A percentile compares a stretch with the other conserved stretches of the same genome.
phyloP scores from a whole-genome alignment of 2,329 filamentous ascomycete genomes.

The Sporothrix variecibatus region DNA sequence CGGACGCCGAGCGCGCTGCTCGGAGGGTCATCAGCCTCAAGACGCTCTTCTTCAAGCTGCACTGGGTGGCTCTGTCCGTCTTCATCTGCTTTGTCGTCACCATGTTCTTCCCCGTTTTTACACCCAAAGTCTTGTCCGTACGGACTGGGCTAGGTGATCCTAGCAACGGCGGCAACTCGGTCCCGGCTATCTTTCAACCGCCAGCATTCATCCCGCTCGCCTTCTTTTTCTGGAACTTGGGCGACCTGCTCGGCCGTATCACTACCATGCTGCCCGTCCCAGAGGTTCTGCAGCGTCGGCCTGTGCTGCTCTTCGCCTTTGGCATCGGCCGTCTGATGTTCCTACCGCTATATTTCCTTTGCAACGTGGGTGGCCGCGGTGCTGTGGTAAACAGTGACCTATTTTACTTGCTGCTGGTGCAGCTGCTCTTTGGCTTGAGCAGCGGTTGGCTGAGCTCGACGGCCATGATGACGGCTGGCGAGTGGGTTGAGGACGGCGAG shows the following conservation, averaged over 20 bases:
- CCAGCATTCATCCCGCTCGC: constrained; percentile 84
- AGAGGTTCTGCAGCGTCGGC: constrained; percentile 61
- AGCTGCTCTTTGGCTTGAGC: constrained; percentile 78
- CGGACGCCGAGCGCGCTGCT: constrained; percentile 54
- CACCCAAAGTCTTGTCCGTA: constrained; percentile 62
- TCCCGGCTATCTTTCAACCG: constrained; percentile 63
- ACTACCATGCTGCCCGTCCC: constrained; percentile 57
- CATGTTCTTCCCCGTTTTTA: constrained; percentile 96
- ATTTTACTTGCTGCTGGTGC: constrained; percentile 84
- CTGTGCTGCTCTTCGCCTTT: constrained; percentile 67
- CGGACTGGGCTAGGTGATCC: constrained; percentile 37
- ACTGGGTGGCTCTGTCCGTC: constrained; percentile 74
- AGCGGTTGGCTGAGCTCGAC: constrained; percentile 86
- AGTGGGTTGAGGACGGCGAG: constrained; percentile 81
- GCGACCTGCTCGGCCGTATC: constrained; percentile 78
- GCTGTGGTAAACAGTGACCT: constrained; percentile 75
- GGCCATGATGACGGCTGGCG: constrained; percentile 87
- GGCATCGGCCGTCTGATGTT: constrained; percentile 67
- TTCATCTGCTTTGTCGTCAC: constrained; percentile 80
- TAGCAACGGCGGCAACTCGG: neutral
- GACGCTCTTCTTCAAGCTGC: constrained; percentile 73
- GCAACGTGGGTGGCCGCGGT: constrained; percentile 79
- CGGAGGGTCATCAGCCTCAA: constrained; percentile 58
- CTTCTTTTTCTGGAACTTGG: constrained; percentile 91
- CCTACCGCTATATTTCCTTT: constrained; percentile 83